These are phyloP conservation scores for Cucurbita pepo DNA, from an alignment of 306 rosid genomes.

Conservation along the genomic window DNA sequence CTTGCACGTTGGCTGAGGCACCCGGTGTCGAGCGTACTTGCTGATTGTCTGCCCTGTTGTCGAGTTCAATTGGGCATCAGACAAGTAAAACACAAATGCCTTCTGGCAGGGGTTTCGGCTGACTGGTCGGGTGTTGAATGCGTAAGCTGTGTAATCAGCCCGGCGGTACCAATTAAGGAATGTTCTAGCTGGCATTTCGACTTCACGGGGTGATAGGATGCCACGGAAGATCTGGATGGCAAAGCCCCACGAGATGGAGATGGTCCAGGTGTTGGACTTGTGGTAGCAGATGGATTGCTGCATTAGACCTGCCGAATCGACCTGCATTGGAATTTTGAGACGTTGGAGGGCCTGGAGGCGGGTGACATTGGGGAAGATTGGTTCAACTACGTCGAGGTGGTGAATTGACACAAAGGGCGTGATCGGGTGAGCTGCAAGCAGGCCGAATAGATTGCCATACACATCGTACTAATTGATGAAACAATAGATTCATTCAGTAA, in stretches of 20 bases:
- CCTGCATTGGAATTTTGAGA: slow-evolving; percentile 47
- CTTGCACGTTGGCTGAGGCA: slow-evolving; percentile 49
- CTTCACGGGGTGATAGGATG: slow-evolving; percentile 56
- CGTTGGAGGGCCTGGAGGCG: slow-evolving; percentile 58
- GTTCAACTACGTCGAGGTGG: slow-evolving; percentile 94
- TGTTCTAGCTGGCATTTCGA: slow-evolving; percentile 94
- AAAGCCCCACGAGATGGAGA: slow-evolving; percentile 92
- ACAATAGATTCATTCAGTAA: neutral
- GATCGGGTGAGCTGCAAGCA: slow-evolving; percentile 90
- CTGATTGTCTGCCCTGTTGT: slow-evolving; percentile 30
- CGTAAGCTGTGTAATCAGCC: slow-evolving; percentile 90
- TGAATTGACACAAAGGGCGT: slow-evolving; percentile 81
- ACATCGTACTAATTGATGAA: slow-evolving; percentile 59
- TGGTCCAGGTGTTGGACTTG: slow-evolving; percentile 45
- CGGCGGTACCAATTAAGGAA: slow-evolving; percentile 86
- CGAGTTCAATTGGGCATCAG: slow-evolving; percentile 27
- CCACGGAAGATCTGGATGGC: slow-evolving; percentile 84
- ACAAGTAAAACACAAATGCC: slow-evolving; percentile 72
- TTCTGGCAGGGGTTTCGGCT: slow-evolving; percentile 81
- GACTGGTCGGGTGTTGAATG: slow-evolving; percentile 93
- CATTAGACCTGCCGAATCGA: slow-evolving; percentile 77
- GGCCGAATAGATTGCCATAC: slow-evolving; percentile 86
- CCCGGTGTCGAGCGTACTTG: slow-evolving; percentile 43
- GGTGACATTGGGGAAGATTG: slow-evolving; percentile 69
- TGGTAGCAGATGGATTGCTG: slow-evolving; percentile 92